Conservation (phyloP, 805 yeast species). For the Saccharomycopsis fodiens region DNA sequence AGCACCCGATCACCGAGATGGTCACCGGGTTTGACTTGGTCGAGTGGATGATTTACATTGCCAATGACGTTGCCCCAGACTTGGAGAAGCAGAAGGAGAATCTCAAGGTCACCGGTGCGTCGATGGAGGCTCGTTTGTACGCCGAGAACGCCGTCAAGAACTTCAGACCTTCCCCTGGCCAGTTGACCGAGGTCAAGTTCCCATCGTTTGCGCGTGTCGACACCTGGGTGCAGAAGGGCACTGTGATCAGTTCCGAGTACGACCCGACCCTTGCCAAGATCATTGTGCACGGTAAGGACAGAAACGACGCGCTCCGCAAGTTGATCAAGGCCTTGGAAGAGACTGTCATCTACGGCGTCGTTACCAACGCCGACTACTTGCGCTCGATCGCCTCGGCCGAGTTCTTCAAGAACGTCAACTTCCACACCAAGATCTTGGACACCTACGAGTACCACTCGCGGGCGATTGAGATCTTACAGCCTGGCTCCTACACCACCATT, state of each 20-base stretch:
- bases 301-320: conserved; percentile 75
- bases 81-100: conserved; percentile 39
- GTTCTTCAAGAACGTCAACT: conserved; percentile 77
- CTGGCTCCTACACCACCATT: conserved; percentile 94
- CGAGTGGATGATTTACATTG: conserved; percentile 93
- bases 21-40: conserved; percentile 93
- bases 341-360: conserved; percentile 82
- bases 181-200: conserved; percentile 73
- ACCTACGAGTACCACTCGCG: conserved; percentile 69
- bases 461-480: conserved; percentile 77
- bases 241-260: conserved; percentile 82
- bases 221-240: conserved; percentile 89
- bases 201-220: conserved; percentile 92
- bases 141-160: conserved; percentile 97
- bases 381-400: conserved; percentile 75
- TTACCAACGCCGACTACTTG: conserved; percentile 84
- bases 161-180: conserved; percentile 95
- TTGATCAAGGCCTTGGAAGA: conserved; percentile 76
- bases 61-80: conserved; percentile 84
- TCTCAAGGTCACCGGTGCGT: conserved; percentile 68
- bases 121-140: conserved; percentile 94
- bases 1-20: conserved; percentile 94
- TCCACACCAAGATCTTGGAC: conserved; percentile 84
- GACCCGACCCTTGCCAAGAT: conserved; percentile 96
- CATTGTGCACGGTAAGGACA: conserved; percentile 86